phyloP scores from a whole-genome alignment of 2,329 filamentous ascomycete genomes.

The Nothopassalora personata region DNA sequence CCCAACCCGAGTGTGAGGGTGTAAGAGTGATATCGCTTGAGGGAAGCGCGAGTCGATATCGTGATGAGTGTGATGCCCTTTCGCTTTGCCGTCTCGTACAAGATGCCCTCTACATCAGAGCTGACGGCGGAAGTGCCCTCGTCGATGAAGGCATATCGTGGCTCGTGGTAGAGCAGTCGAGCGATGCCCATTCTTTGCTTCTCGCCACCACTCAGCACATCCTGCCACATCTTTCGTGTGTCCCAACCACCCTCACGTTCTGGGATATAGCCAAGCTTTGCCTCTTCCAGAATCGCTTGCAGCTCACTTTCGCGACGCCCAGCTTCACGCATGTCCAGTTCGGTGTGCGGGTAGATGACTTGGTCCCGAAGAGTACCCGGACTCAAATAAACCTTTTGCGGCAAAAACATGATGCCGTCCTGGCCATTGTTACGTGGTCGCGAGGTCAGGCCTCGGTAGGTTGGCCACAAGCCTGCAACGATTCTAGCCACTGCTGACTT shows the following conservation, averaged over 20 bases:
- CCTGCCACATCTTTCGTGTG: conserved; percentile 96
- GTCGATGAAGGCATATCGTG: conserved; percentile 87
- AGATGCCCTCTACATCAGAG: conserved; percentile 84
- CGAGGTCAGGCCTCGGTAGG: conserved; percentile 87
- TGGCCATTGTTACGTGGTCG: conserved; percentile 64
- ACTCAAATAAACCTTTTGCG: conserved; percentile 86
- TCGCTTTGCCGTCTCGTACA: conserved; percentile 91
- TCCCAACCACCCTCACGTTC: conserved; percentile 95
- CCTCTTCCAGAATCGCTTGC: conserved; percentile 71
- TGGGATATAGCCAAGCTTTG: conserved; percentile 80
- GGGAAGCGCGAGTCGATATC: conserved; percentile 85
- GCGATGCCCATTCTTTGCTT: conserved; percentile 95
- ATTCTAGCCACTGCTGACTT: conserved; percentile 86
- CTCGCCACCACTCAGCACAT: conserved; percentile 92
- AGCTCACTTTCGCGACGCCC: conserved; percentile 74
- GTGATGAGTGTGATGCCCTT: conserved; percentile 94
- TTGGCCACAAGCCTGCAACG: conserved; percentile 89
- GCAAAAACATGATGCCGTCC: conserved; percentile 97
- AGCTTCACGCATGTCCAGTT: conserved; percentile 84
- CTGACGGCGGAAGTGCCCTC: conserved; percentile 94
- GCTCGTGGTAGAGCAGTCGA: conserved; percentile 87
- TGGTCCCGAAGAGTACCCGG: conserved; percentile 92
- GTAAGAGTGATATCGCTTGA: conserved; percentile 93
- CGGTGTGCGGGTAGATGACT: conserved; percentile 94
- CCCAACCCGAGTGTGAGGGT: conserved; percentile 81